phyloP scores from a whole-genome alignment of 2,329 filamentous ascomycete species.

The Aureobasidium leucospermi region DNA sequence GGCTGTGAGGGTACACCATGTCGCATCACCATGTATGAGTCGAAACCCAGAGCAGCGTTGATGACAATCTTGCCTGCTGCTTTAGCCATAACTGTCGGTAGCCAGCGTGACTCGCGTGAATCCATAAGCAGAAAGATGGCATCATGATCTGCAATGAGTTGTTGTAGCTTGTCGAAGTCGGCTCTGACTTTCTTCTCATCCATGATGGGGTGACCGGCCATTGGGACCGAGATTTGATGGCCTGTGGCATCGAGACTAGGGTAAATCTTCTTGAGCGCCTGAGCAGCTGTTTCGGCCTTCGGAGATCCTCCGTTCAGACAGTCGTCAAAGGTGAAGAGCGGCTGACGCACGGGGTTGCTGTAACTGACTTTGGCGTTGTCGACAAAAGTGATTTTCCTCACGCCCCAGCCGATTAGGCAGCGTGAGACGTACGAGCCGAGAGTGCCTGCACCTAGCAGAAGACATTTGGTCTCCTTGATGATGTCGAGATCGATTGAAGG shows the following conservation, averaged over 20 bases:
- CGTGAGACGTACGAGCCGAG: constrained; percentile 89
- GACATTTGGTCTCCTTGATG: constrained; percentile 83
- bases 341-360: constrained; percentile 92
- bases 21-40: constrained; percentile 95
- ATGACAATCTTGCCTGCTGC: constrained; percentile 88
- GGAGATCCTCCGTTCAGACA: constrained; percentile 76
- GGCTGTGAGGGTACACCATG: constrained; percentile 59
- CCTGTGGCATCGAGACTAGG: constrained; percentile 80
- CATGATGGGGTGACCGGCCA: constrained; percentile 84
- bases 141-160: constrained; percentile 77
- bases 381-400: constrained; percentile 89
- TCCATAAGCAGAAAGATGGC: constrained; percentile 93
- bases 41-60: constrained; percentile 93
- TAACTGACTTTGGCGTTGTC: constrained; percentile 92
- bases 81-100: constrained; percentile 95
- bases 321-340: constrained; percentile 83
- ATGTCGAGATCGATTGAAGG: constrained; percentile 79
- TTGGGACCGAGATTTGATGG: constrained; percentile 78
- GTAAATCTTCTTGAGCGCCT: constrained; percentile 77
- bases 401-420: constrained; percentile 90
- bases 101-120: constrained; percentile 89
- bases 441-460: constrained; percentile 86
- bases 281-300: constrained; percentile 76
- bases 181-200: constrained; percentile 61
- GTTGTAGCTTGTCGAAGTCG: constrained; percentile 69